phyloP scores from a whole-genome alignment of 768 basidiomycete species.

The Sporobolomyces pararoseus region DNA sequence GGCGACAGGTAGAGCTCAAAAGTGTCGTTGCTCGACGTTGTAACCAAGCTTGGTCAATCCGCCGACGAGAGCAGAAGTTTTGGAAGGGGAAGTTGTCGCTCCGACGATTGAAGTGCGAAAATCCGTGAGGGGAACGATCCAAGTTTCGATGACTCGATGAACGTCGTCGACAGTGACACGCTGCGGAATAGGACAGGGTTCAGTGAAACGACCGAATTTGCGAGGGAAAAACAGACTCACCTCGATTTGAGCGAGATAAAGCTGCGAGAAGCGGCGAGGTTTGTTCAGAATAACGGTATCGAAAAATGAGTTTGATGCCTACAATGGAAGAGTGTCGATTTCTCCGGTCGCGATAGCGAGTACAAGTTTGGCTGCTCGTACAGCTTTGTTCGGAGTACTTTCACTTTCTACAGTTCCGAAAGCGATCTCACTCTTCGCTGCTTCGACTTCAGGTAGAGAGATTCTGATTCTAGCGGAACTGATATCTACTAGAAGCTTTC shows the following conservation, averaged over 20 bases:
- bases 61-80: slow-evolving; percentile 64
- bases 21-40: slow-evolving; percentile 57
- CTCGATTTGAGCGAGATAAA: slow-evolving; percentile 66
- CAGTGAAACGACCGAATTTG: background rate
- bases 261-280: slow-evolving; percentile 64
- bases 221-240: slow-evolving; percentile 24
- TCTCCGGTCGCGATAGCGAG: too few species aligned
- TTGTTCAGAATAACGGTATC: slow-evolving; percentile 86
- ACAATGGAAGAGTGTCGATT: background rate
- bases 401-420: slow-evolving; percentile 71
- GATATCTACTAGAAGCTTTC: slow-evolving; percentile 71
- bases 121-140: slow-evolving; percentile 80
- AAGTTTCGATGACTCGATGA: slow-evolving; percentile 61
- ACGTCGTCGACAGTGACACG: slow-evolving; percentile 72
- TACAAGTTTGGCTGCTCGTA: slow-evolving; percentile 51
- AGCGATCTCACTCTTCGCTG: slow-evolving; percentile 85
- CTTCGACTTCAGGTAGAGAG: slow-evolving; percentile 71
- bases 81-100: slow-evolving; percentile 74
- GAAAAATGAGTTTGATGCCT: slow-evolving; percentile 76
- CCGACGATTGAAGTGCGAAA: slow-evolving; percentile 69
- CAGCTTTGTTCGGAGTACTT: slow-evolving; percentile 75
- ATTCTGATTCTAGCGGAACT: slow-evolving; percentile 77
- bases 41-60: slow-evolving; percentile 70
- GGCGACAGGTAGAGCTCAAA: slow-evolving; percentile 3
- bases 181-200: slow-evolving; percentile 47